Evolutionary conservation across 257 asterid species (phyloP), one percentile per base, ranked within the genome.

Genomic region (Jacaranda mimosifolia): DNA sequence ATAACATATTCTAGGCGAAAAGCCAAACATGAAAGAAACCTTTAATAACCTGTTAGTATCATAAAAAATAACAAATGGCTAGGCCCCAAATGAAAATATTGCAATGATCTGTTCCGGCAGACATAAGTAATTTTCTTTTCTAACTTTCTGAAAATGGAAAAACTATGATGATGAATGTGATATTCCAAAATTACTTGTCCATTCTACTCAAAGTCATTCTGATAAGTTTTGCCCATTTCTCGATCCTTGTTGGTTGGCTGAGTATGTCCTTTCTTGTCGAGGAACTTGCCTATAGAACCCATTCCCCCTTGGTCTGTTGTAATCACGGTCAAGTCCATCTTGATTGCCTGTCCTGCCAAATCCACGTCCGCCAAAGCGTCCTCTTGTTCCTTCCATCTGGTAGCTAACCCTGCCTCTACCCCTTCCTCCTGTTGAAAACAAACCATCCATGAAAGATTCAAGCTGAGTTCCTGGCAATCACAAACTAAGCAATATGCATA

Each of bases 371-470:
- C 92, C 91, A 66, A 85, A 87, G 7, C 93, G 91, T 59, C 98
- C 98, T 84, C 93, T 86, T 51, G 76, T 58, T 68, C 90, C 97
- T 10, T 91, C 95, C 83, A 76, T 75, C 68, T 81, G 91, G 89
- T 92, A 90, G 89, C 88, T 86, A 18, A 79, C 67, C 79, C 96
- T 86, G 82, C 98, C 98, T 80, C 97, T 89, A 72, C 96, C 99
- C 73, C 97, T 83, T 76, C 87, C 96, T 88, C 98, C 98, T 94
- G 84, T 72, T 77, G 69, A 56, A 38, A 83, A 81, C 60, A 77
- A 52, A 46, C 19, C 72, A 70, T 9, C 40, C 63, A 51, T 63
- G 49, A 46, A 53, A 48, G 53, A 68, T 52, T 72, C 66, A 76
- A 21, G 6, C 53, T 62, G 3, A 11, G n/a, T 26, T 66, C 49